These are phyloP conservation scores for Paraconiothyrium sp. DNA, from an alignment of 2,329 filamentous ascomycete species.

Conservation along the genomic window DNA sequence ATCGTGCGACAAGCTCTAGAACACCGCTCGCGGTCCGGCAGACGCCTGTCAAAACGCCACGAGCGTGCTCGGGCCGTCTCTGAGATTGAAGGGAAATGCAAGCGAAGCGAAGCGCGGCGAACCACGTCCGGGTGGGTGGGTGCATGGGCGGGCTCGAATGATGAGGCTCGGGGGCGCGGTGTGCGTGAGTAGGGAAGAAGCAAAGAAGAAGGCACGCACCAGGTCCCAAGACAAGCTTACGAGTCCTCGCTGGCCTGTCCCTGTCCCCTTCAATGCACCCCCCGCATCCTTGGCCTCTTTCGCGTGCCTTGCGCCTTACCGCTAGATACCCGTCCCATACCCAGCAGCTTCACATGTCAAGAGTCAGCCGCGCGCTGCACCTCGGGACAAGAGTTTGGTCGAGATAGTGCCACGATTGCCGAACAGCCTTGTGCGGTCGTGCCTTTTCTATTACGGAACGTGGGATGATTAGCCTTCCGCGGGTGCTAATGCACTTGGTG, in stretches of 20 bases:
- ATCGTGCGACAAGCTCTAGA: slow-evolving; percentile 11
- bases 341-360: slow-evolving; percentile 10
- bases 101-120: slow-evolving; percentile 7
- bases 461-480: background rate
- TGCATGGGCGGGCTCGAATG: background rate
- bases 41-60: slow-evolving; percentile 8
- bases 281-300: slow-evolving; percentile 8
- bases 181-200: slow-evolving; percentile 2
- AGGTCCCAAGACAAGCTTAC: slow-evolving; percentile 4
- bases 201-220: slow-evolving; percentile 1
- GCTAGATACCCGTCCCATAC: slow-evolving; percentile 4
- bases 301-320: slow-evolving; percentile 2
- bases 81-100: slow-evolving; percentile 1
- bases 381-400: slow-evolving; percentile 14
- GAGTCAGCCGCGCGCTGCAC: background rate
- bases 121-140: background rate
- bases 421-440: slow-evolving; percentile 9
- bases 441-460: background rate
- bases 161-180: background rate
- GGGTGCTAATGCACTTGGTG: background rate
- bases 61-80: background rate
- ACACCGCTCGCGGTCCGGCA: background rate
- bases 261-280: slow-evolving; percentile 7
- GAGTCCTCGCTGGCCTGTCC: background rate
- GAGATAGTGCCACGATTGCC: slow-evolving; percentile 15